Base-by-base conservation (phyloP, 2,329 filamentous ascomycete species). In the Fusarium sp. region DNA sequence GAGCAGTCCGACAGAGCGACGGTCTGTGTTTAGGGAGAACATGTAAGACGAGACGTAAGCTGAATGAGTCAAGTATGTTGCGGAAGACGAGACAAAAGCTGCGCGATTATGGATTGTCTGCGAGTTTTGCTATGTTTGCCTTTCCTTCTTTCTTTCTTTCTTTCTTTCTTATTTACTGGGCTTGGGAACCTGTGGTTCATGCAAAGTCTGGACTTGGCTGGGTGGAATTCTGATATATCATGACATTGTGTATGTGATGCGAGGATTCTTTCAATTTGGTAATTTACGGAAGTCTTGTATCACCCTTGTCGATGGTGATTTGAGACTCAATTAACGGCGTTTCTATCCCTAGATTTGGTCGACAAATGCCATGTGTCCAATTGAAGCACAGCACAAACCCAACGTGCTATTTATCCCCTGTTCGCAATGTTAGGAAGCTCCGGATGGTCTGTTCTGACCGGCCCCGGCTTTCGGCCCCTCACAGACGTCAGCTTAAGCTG, bases 11-110 rank as follows among this genome's bases (percentile, higher is more conserved):
- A 89, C 88, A 14, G 91, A 92, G 84, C 86, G 92, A 81, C 88
- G 89, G 80, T 93, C 91, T 69, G 87, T 93, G 73, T 94, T 94
- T 78, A 86, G 87, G 67, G 92, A 94, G 84, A 88, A 92, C 71
- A 87, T 94, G 79, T 93, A 81, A 82, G 44, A 35, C 24, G 26
- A 41, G 53, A 50, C 26, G 42, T 44, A 30, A n/a, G 30, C 14
- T 45, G 54, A 51, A 26, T 18, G 32, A 45, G 45, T 50, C 62
- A 53, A 62, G 30, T 48, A 26, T 47, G 42, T n/a, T 39, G 41
- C 26, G 42, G 26, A 41, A 48, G 20, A 47, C 13, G 53, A 45
- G 55, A 44, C 32, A 68, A 59, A 72, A 69, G 68, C 63, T 66
- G 51, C 42, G 47, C 35, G 45, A 45, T 42, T n/a, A 75, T 58